Base-by-base conservation (phyloP, 768 basidiomycete species). In the Suillus decipiens region DNA sequence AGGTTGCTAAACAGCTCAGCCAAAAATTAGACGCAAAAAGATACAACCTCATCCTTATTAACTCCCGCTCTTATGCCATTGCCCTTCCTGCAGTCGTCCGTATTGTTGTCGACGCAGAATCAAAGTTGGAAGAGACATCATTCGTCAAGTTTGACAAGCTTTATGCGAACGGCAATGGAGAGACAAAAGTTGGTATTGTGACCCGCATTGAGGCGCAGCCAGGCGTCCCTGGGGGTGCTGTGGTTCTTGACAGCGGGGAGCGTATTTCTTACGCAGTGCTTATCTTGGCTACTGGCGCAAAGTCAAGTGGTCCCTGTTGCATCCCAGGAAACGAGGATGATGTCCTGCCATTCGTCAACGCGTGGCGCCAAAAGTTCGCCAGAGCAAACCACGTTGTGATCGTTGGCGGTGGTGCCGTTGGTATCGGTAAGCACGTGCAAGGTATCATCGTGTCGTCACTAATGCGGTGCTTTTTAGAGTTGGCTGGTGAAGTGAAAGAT, bases 321-420 rank as follows among this genome's bases (percentile, higher is more conserved):
- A 72, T 88, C 56, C 86, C 85, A 0, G 70, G 76, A 10, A 61
- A 66, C 17, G 70, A 74, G 37, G 59, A 57, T 10, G 73, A 74
- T 0, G 72, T 77, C 1, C 53, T 68, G 11, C 68, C 68, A 19
- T 73, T 82, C 36, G 51, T 78, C 24, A 66, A 57, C 12, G 60
- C 66, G 15, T 77, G 78, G 78, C 70, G 73, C 45, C 50, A 47
- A 31, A 71, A 69, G 34, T 76, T 82, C 63, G 70, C 70, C 14
- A 66, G 71, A 5, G 77, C 81, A 5, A 68, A 71, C 42, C 75
- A 76, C 70, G 78, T 86, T 64, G 77, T 84, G 7, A 67, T 88
- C 31, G 84, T 78, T 1, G 87, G 86, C 31, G 86, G 86, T 42
- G 87, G 86, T 36, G 79, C 85, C 6, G 78, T 88, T 36, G 85